Percentiles rank a stretch among this genome's conserved stretches.
These are phyloP conservation scores for Sporisorium reilianum DNA, from an alignment of 1,284 basidiomycete species.

Conservation along the genomic window DNA sequence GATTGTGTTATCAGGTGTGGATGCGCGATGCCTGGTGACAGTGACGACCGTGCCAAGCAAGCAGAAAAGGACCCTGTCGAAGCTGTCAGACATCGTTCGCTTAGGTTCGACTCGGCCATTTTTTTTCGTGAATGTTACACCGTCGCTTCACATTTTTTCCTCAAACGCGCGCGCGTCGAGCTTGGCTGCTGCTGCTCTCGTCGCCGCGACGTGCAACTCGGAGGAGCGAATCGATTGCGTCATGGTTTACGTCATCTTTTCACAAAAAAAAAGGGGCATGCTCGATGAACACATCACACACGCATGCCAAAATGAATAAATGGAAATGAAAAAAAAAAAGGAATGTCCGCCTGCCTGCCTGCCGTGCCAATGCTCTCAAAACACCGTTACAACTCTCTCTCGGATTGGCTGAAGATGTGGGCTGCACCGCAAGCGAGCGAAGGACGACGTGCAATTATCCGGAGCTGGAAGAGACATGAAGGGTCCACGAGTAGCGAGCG, in stretches of 20 bases:
- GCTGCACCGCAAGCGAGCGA: no score
- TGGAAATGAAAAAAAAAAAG: not conserved
- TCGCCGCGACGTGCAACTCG: not conserved
- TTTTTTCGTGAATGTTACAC: not conserved
- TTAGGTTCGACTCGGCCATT: not conserved
- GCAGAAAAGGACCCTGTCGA: not conserved
- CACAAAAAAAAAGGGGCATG: no score
- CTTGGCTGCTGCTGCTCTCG: not conserved
- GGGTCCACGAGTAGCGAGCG: no score
- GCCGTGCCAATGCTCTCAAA: no score
- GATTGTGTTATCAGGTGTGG: no score
- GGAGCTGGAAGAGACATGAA: no score
- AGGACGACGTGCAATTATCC: no score
- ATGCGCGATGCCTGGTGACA: constrained; percentile 1
- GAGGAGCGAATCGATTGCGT: constrained; percentile 19
- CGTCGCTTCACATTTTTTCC: not conserved
- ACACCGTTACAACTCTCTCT: no score
- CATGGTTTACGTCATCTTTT: constrained; percentile 40
- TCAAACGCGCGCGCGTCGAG: not conserved
- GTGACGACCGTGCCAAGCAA: not conserved
- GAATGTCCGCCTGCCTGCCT: no score
- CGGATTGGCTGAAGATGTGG: no score
- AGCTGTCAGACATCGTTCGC: not conserved
- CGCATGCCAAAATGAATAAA: not conserved
- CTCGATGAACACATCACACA: constrained; percentile 17